Percentiles rank a stretch among this genome's conserved stretches.
Conservation (phyloP, 2,329 filamentous ascomycete genomes). For the Fonsecaea pugnacius region DNA sequence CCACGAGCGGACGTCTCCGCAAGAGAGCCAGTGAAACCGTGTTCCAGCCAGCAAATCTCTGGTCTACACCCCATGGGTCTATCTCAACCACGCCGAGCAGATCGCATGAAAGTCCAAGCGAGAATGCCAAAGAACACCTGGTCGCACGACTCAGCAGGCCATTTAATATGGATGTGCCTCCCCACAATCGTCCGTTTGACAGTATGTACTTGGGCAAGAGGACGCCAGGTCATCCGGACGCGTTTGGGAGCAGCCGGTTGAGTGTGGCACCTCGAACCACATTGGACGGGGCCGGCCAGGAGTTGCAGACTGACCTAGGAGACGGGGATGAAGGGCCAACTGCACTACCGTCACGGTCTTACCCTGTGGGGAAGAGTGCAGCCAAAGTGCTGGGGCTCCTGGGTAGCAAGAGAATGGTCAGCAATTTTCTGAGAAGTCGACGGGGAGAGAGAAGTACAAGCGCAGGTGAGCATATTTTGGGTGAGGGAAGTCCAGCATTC, state of each 20-base stretch:
- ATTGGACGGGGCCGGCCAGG: slow-evolving; percentile 16
- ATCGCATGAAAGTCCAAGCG: slow-evolving; percentile 32
- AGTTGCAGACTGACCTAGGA: not conserved
- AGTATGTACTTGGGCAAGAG: slow-evolving; percentile 37
- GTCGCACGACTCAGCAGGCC: slow-evolving; percentile 35
- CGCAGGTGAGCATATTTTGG: slow-evolving; percentile 19
- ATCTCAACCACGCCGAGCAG: slow-evolving; percentile 24
- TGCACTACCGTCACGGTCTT: slow-evolving; percentile 20
- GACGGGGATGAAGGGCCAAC: slow-evolving; percentile 2
- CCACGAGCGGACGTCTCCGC: slow-evolving; percentile 22
- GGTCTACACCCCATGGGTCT: slow-evolving; percentile 22
- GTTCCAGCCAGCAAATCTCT: slow-evolving; percentile 13
- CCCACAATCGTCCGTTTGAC: slow-evolving; percentile 36
- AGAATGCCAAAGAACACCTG: slow-evolving; percentile 31
- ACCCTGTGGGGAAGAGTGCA: slow-evolving; percentile 20
- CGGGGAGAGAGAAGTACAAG: slow-evolving; percentile 17
- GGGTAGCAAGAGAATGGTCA: slow-evolving; percentile 37
- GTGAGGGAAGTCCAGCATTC: slow-evolving; percentile 23
- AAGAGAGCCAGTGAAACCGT: slow-evolving; percentile 24
- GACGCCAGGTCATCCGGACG: slow-evolving; percentile 30
- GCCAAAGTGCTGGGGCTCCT: slow-evolving; percentile 27
- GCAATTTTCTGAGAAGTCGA: slow-evolving; percentile 37
- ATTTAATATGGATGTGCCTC: slow-evolving; percentile 36
- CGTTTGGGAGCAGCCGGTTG: slow-evolving; percentile 29
- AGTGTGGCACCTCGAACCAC: slow-evolving; percentile 28